These are phyloP conservation scores for Clavispora asparagi DNA, from an alignment of 805 yeast genomes.

Conservation along the genomic window DNA sequence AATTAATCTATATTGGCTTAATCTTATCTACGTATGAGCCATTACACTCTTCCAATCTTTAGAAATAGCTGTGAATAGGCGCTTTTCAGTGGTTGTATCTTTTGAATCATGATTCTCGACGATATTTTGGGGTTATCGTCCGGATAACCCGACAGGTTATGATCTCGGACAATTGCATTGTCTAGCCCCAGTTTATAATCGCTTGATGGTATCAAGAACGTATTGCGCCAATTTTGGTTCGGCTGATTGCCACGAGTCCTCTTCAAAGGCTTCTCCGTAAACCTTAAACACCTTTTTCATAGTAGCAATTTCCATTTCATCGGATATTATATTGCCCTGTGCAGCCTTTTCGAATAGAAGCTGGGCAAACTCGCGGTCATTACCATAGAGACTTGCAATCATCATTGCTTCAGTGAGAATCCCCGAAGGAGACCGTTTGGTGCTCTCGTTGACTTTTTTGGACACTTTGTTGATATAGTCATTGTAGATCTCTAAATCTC, in stretches of 20 bases:
- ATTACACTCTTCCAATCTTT: too few species aligned
- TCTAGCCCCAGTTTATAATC: neutral
- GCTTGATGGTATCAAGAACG: constrained; percentile 10
- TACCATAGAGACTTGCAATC: constrained; percentile 35
- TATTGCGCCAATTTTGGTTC: constrained; percentile 27
- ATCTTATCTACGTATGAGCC: too few species aligned
- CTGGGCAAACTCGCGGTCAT: constrained; percentile 52
- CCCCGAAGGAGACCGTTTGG: constrained; percentile 38
- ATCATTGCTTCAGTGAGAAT: constrained; percentile 44
- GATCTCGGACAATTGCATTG: neutral
- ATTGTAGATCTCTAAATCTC: constrained; percentile 42
- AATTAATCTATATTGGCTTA: too few species aligned
- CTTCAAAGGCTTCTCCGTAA: constrained; percentile 47
- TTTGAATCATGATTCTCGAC: too few species aligned
- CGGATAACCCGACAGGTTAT: too few species aligned
- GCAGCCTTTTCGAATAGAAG: constrained; percentile 45
- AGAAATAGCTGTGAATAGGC: too few species aligned
- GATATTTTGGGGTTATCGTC: too few species aligned
- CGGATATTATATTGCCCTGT: constrained; percentile 28
- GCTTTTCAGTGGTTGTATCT: too few species aligned
- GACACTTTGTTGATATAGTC: constrained; percentile 37
- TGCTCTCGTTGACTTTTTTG: constrained; percentile 20
- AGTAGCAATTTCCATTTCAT: constrained; percentile 36
- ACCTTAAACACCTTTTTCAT: constrained; percentile 40
- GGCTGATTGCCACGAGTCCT: constrained; percentile 29